Evolutionary conservation across 768 basidiomycete genomes (phyloP).

Genomic region (Tylopilus sp.): DNA sequence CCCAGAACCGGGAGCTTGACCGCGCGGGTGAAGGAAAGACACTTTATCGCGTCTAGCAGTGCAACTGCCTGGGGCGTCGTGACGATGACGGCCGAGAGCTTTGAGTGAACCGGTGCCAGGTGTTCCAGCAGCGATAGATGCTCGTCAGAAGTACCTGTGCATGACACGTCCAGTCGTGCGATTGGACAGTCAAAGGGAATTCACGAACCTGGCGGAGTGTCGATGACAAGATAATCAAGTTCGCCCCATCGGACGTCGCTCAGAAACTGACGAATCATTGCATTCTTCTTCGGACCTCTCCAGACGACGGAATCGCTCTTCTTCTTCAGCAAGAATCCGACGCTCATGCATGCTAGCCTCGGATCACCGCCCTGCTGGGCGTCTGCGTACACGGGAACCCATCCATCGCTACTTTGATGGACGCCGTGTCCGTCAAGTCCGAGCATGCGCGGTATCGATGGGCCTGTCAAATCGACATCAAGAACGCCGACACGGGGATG

Average conservation of each 20-base stretch:
- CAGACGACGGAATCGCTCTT: constrained; percentile 94
- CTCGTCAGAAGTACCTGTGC: constrained; percentile 93
- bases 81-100: constrained; percentile 83
- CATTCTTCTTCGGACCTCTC: constrained; percentile 98
- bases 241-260: constrained; percentile 95
- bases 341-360: constrained; percentile 91
- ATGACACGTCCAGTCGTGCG: constrained; percentile 5
- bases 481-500: constrained; percentile 79
- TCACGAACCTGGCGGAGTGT: constrained; percentile 89
- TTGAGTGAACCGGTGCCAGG: constrained; percentile 76
- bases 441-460: constrained; percentile 94
- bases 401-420: constrained; percentile 91
- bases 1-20: constrained; percentile 86
- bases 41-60: constrained; percentile 92
- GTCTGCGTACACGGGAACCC: constrained; percentile 98
- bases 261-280: constrained; percentile 95
- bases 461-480: constrained; percentile 91
- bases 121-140: constrained; percentile 95
- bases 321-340: constrained; percentile 89
- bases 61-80: constrained; percentile 98
- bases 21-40: constrained; percentile 89
- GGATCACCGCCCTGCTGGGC: constrained; percentile 46
- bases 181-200: not conserved
- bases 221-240: constrained; percentile 87
- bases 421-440: constrained; percentile 84